phyloP scores from a whole-genome alignment of 1,284 basidiomycete species.

The Fistulina hepatica region DNA sequence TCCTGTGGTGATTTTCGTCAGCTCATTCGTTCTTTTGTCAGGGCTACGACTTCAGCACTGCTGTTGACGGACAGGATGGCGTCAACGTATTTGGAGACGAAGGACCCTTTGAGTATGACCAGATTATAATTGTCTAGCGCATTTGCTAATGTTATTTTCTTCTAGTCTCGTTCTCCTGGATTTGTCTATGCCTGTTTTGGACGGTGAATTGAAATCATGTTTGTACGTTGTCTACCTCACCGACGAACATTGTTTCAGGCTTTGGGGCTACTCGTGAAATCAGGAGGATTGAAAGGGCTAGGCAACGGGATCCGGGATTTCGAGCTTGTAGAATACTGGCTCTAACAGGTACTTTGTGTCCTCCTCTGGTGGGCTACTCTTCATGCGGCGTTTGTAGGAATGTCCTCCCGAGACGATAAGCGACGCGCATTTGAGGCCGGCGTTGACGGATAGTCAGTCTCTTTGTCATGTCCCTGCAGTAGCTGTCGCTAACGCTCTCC shows the following conservation, averaged over 20 bases:
- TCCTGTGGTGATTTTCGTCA: too few relatives aligned
- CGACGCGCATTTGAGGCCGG: slow-evolving; percentile 84
- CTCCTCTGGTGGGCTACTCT: too few relatives aligned
- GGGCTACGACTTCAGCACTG: slow-evolving; percentile 72
- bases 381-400: too few relatives aligned
- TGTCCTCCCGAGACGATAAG: slow-evolving; percentile 89
- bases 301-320: slow-evolving; percentile 77
- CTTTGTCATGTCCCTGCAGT: slow-evolving; percentile 1
- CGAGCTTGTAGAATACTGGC: slow-evolving; percentile 76
- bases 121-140: slow-evolving; percentile 2
- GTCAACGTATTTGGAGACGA: slow-evolving; percentile 65
- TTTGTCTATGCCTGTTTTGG: slow-evolving; percentile 87
- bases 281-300: too few relatives aligned
- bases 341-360: too few relatives aligned
- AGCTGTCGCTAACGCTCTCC: slow-evolving; percentile 2
- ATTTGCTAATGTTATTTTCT: slow-evolving; percentile 9
- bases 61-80: slow-evolving; percentile 76
- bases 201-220: slow-evolving; percentile 40
- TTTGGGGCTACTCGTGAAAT: slow-evolving; percentile 75
- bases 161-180: slow-evolving; percentile 76
- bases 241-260: slow-evolving; percentile 37
- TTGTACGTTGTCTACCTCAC: slow-evolving; percentile 4
- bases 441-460: slow-evolving; percentile 88
- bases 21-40: slow-evolving; percentile 22
- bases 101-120: slow-evolving; percentile 65